phyloP scores from a whole-genome alignment of 768 basidiomycete species.

The Suillus luteus region DNA sequence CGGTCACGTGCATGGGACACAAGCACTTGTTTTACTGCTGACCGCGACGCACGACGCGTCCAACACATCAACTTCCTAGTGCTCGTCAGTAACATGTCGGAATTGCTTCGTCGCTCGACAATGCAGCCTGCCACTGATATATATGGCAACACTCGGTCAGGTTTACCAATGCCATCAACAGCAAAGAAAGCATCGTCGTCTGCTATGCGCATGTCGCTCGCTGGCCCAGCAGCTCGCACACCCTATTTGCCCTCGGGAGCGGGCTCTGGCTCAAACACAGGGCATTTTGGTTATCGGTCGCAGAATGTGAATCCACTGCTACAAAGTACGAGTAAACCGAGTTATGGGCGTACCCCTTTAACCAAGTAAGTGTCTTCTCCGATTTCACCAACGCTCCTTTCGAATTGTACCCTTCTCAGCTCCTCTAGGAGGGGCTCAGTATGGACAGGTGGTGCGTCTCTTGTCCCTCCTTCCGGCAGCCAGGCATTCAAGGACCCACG shows the following conservation, averaged over 20 bases:
- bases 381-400: conserved; percentile 12
- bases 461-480: conserved; percentile 48
- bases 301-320: conserved; percentile 70
- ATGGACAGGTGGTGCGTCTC: conserved; percentile 57
- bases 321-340: conserved; percentile 67
- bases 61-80: conserved; percentile 10
- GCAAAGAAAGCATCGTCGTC: conserved; percentile 62
- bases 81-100: conserved; percentile 38
- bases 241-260: conserved; percentile 44
- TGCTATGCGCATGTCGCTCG: conserved; percentile 66
- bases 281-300: conserved; percentile 70
- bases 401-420: conserved; percentile 32
- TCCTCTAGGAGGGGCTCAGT: conserved; percentile 78
- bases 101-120: conserved; percentile 55
- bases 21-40: conserved; percentile 6
- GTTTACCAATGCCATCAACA: conserved; percentile 74
- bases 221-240: conserved; percentile 70
- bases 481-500: conserved; percentile 72
- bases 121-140: conserved; percentile 57
- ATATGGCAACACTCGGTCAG: conserved; percentile 55
- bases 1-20: conserved; percentile 5
- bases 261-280: conserved; percentile 51
- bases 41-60: conserved; percentile 16
- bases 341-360: conserved; percentile 73
- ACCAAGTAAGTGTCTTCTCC: conserved; percentile 48